These are phyloP conservation scores for Blastobotrys raffinosifermentans DNA, from an alignment of 1,139 yeast species.

Conservation along the genomic window DNA sequence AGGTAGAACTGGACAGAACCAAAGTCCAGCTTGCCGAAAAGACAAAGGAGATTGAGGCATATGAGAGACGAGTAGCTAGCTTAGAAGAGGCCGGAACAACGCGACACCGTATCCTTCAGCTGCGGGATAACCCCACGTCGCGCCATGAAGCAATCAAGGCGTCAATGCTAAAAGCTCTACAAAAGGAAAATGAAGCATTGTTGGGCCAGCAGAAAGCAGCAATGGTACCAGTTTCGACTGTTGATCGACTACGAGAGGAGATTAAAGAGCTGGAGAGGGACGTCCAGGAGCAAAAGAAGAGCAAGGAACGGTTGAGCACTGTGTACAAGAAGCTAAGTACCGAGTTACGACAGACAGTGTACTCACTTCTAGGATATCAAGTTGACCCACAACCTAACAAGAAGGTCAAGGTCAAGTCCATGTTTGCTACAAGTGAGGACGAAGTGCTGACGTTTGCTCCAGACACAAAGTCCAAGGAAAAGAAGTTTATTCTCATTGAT, in stretches of 20 bases:
- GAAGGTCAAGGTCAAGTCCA: constrained; percentile 62
- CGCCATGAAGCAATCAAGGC: constrained; percentile 60
- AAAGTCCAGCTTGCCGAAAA: constrained; percentile 20
- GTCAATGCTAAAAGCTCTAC: constrained; percentile 46
- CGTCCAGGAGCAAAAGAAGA: constrained; percentile 50
- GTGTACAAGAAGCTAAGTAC: constrained; percentile 65
- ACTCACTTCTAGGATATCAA: constrained; percentile 65
- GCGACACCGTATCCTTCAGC: constrained; percentile 49
- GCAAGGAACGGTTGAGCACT: constrained; percentile 54
- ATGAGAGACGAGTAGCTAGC: constrained; percentile 39
- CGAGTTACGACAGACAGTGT: constrained; percentile 65
- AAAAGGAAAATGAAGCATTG: constrained; percentile 58
- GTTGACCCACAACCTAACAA: constrained; percentile 65
- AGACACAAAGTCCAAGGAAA: constrained; percentile 29
- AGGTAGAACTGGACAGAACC: constrained; percentile 24
- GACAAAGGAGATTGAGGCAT: constrained; percentile 22
- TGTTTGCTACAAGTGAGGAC: constrained; percentile 36
- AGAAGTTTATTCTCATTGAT: constrained; percentile 31
- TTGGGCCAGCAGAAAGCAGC: constrained; percentile 18
- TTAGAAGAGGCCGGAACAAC: constrained; percentile 36
- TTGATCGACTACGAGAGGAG: constrained; percentile 59
- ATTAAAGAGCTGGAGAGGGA: constrained; percentile 44
- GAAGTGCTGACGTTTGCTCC: constrained; percentile 36
- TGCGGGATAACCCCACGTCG: constrained; percentile 62
- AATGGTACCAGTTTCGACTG: constrained; percentile 56